Evolutionary conservation across 1,284 basidiomycete species (phyloP), one percentile per base, ranked within the genome.

Genomic region (Heterobasidion annosum): DNA sequence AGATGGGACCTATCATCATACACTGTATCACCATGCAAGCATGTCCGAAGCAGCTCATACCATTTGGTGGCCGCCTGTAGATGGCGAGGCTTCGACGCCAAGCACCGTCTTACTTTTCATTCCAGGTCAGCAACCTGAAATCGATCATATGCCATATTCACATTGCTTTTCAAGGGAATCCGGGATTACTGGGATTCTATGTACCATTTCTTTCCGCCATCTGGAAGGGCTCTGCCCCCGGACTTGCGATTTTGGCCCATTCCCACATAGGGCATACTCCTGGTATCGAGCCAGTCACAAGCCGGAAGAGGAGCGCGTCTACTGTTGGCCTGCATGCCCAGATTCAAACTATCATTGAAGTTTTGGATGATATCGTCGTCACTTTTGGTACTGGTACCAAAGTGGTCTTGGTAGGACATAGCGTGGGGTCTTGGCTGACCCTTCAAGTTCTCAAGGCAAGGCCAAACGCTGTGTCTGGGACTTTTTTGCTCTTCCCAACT

Each of bases 171-270:
- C 40, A 59, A 82, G 83, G 82, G 9, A 85, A 85, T 61, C 83
- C 82, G 7, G 82, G 83, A 1, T 64, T 82, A 12, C 58, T 79
- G 34, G 73, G 78, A 35, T 83, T 85, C 63, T 85, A 85, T 58
- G 70, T 69, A 0, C 73, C 74, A 9, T 85, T 84, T 60, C 69
- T 85, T 16, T 70, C 73, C 25, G 70, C 67, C 1, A 62, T 85
- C 8, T 67, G 78, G 53, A 61, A 65, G 15, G 67, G 69, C 43
- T 66, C 63, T 12, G 67, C 18, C 1, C 63, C 59, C 15, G 65
- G 66, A 43, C 59, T 81, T 18, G 74, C 76, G 12, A 76, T 83
- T 44, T 64, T 83, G 15, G 76, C 73, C 12, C 77, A 78, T 62
- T 73, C 75, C 18, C 75, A 81, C 63, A 64, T 83, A 13, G 77